Conservation (phyloP, 805 yeast species). For the Candida gorgasii region DNA sequence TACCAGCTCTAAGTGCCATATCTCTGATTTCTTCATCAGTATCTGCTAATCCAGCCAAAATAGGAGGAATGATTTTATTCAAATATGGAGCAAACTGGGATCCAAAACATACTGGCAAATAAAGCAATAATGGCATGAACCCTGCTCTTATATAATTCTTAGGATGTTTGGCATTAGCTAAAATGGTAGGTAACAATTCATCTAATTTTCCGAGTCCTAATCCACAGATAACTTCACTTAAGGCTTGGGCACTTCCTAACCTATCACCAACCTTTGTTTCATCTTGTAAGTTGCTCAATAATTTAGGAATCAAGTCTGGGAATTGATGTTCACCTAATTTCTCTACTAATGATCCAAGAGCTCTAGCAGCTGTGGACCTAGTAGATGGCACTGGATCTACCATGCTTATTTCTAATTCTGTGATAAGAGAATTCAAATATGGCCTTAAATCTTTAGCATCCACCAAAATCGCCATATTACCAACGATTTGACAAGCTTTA, state of each 20-base stretch:
- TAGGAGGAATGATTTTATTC: constrained; percentile 84
- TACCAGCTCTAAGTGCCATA: constrained; percentile 87
- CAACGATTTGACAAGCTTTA: constrained; percentile 96
- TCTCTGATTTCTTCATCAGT: constrained; percentile 83
- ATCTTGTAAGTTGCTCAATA: constrained; percentile 74
- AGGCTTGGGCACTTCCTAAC: constrained; percentile 95
- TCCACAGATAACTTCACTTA: constrained; percentile 91
- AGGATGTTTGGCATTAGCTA: constrained; percentile 67
- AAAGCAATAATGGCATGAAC: constrained; percentile 83
- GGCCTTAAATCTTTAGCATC: constrained; percentile 85
- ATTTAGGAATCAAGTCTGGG: constrained; percentile 86
- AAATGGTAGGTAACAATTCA: constrained; percentile 79
- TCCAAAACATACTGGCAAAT: constrained; percentile 93
- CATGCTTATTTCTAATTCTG: constrained; percentile 89
- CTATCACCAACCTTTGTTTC: constrained; percentile 83
- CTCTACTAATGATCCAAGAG: constrained; percentile 93
- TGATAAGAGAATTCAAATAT: constrained; percentile 72
- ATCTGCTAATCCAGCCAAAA: constrained; percentile 89
- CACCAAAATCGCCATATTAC: constrained; percentile 96
- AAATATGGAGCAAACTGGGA: constrained; percentile 88
- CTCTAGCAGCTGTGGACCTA: constrained; percentile 96
- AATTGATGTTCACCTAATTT: constrained; percentile 94
- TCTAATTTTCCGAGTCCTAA: constrained; percentile 86
- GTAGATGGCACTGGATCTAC: constrained; percentile 98
- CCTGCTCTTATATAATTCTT: constrained; percentile 83